A percentile compares a stretch with the other conserved stretches of the same genome.
Evolutionary conservation across 345 rosid species (phyloP).

Genomic region (Rhodamnia argentea): DNA sequence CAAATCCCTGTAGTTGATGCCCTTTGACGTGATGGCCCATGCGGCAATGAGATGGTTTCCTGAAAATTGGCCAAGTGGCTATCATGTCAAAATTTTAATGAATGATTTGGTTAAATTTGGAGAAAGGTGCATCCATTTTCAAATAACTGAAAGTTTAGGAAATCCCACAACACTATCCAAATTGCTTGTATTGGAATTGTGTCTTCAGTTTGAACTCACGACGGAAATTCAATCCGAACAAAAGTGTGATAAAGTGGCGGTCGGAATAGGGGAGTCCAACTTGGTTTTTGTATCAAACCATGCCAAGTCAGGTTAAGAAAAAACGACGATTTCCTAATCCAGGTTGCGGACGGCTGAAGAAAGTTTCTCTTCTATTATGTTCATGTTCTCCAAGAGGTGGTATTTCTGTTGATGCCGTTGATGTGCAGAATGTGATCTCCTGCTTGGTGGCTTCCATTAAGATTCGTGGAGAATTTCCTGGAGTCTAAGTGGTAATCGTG

Average conservation of each 20-base stretch:
- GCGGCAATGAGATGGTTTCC: background rate
- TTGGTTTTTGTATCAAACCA: background rate
- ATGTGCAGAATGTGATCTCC: background rate
- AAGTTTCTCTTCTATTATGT: background rate
- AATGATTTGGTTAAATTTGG: background rate
- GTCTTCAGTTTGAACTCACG: background rate
- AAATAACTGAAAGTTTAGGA: background rate
- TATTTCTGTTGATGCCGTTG: background rate
- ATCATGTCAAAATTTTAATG: background rate
- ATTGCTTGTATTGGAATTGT: background rate
- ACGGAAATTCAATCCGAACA: background rate
- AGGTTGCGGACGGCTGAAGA: background rate
- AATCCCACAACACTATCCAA: background rate
- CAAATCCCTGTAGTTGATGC: background rate
- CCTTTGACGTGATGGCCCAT: background rate
- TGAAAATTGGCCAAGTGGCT: background rate
- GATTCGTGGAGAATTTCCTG: background rate
- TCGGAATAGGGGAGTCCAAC: background rate
- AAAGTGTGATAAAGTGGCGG: background rate
- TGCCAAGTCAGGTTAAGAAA: background rate
- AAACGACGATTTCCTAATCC: background rate
- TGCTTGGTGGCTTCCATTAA: background rate
- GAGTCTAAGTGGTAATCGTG: background rate
- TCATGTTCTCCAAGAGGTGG: background rate
- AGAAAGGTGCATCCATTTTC: background rate